A percentile compares a stretch with the other conserved stretches of the same genome.
phyloP scores from a whole-genome alignment of 208 protist species.

The Trypanosoma cruzi region DNA sequence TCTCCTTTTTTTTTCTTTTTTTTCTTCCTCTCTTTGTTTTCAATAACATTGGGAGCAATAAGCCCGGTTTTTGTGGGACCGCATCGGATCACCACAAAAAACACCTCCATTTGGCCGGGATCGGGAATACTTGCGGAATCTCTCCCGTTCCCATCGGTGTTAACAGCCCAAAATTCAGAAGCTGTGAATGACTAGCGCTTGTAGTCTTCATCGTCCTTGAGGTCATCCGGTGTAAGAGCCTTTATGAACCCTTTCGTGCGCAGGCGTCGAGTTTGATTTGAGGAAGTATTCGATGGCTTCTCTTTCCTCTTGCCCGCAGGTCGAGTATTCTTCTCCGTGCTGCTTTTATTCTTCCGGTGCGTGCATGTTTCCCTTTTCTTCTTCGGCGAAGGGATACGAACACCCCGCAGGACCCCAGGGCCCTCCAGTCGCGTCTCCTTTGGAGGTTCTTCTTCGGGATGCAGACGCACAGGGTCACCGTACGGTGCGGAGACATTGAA shows the following conservation, averaged over 20 bases:
- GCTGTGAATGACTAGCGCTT: neutral
- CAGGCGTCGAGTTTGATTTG: neutral
- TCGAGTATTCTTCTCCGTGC: neutral
- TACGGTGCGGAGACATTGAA: neutral
- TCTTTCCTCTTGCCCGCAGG: neutral
- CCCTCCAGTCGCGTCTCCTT: slow-evolving; percentile 13
- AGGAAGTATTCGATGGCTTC: slow-evolving; percentile 1
- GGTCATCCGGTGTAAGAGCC: neutral
- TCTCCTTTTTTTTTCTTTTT: slow-evolving; percentile 6
- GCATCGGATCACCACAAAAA: neutral
- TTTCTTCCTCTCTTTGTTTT: neutral
- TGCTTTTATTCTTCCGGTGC: neutral
- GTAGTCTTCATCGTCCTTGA: slow-evolving; percentile 24
- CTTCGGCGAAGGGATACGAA: slow-evolving; percentile 18
- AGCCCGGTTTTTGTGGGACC: neutral
- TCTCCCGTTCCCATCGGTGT: neutral
- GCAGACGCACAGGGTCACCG: neutral
- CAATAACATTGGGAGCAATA: neutral
- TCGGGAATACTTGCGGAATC: neutral
- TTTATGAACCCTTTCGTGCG: neutral
- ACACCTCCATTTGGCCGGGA: neutral
- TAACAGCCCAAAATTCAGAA: neutral
- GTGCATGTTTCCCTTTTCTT: slow-evolving; percentile 6
- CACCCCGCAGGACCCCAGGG: slow-evolving; percentile 25
- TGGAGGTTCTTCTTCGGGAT: neutral